phyloP scores from a whole-genome alignment of 2,329 filamentous ascomycete species.

The Xylariaceae sp. region DNA sequence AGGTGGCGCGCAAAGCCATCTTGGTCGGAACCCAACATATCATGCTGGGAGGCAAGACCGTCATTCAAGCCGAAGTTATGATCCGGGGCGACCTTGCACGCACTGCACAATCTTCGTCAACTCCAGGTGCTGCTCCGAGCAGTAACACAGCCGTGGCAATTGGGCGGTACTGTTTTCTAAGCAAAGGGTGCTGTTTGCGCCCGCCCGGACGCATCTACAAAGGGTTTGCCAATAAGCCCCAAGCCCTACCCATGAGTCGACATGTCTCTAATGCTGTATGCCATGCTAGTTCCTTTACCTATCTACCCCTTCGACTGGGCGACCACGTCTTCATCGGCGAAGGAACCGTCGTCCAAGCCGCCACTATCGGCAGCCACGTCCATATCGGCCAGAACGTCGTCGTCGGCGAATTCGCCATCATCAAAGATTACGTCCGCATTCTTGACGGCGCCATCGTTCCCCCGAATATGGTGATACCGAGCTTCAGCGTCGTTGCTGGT shows the following conservation, averaged over 20 bases:
- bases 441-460: slow-evolving; percentile 85
- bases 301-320: slow-evolving; percentile 89
- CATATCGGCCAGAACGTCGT: slow-evolving; percentile 79
- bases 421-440: slow-evolving; percentile 92
- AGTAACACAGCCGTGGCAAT: slow-evolving; percentile 79
- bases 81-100: slow-evolving; percentile 87
- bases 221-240: slow-evolving; percentile 53
- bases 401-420: slow-evolving; percentile 84
- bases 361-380: slow-evolving; percentile 83
- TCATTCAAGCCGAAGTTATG: slow-evolving; percentile 93
- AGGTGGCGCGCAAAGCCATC: slow-evolving; percentile 89
- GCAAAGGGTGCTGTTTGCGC: slow-evolving; percentile 76
- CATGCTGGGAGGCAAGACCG: slow-evolving; percentile 93
- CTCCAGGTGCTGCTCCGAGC: slow-evolving; percentile 47
- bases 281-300: slow-evolving; percentile 63
- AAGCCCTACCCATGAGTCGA: neutral
- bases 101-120: slow-evolving; percentile 54
- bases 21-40: slow-evolving; percentile 97
- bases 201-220: slow-evolving; percentile 85
- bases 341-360: slow-evolving; percentile 78
- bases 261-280: neutral
- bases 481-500: slow-evolving; percentile 89
- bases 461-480: slow-evolving; percentile 87
- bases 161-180: slow-evolving; percentile 89
- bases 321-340: slow-evolving; percentile 92